Evolutionary conservation across 2,329 filamentous ascomycete genomes (phyloP).

Genomic region (Phialemoniopsis sp.): DNA sequence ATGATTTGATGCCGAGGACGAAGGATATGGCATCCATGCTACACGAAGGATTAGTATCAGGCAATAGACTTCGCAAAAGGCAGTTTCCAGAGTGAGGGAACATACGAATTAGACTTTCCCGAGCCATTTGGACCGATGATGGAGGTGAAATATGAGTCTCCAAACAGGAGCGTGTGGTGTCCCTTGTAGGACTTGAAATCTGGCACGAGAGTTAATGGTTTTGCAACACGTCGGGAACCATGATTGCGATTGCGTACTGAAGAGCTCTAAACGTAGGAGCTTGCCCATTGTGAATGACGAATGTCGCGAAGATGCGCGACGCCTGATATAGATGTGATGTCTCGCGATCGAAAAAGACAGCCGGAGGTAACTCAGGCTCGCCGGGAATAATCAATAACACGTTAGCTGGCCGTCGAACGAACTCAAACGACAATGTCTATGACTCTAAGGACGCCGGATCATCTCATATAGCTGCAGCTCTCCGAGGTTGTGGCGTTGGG

Average conservation of each 20-base stretch:
- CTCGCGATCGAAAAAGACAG: too few species aligned
- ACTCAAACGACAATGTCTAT: too few species aligned
- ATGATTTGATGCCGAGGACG: conserved; percentile 96
- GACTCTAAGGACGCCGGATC: too few species aligned
- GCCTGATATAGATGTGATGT: too few species aligned
- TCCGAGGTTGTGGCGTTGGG: too few species aligned
- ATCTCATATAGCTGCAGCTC: too few species aligned
- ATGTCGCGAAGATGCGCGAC: too few species aligned
- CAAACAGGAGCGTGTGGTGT: conserved; percentile 89
- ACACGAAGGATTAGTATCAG: conserved; percentile 4
- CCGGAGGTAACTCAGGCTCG: too few species aligned
- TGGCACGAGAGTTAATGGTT: conserved; percentile 26
- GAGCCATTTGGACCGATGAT: conserved; percentile 99
- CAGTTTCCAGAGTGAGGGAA: too few species aligned
- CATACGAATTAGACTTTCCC: conserved; percentile 95
- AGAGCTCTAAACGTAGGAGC: conserved; percentile 89
- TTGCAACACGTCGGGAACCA: conserved; percentile 1
- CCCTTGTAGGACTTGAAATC: conserved; percentile 99
- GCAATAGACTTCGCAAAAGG: too few species aligned
- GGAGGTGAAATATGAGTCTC: conserved; percentile 97
- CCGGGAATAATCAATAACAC: too few species aligned
- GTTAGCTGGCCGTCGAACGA: too few species aligned
- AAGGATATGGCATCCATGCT: conserved; percentile 99
- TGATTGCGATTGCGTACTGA: conserved; percentile 56
- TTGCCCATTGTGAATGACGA: conserved; percentile 73